Evolutionary conservation across 768 basidiomycete species (phyloP), one percentile per base, ranked within the genome.

Genomic region (Pisolithus sp.): DNA sequence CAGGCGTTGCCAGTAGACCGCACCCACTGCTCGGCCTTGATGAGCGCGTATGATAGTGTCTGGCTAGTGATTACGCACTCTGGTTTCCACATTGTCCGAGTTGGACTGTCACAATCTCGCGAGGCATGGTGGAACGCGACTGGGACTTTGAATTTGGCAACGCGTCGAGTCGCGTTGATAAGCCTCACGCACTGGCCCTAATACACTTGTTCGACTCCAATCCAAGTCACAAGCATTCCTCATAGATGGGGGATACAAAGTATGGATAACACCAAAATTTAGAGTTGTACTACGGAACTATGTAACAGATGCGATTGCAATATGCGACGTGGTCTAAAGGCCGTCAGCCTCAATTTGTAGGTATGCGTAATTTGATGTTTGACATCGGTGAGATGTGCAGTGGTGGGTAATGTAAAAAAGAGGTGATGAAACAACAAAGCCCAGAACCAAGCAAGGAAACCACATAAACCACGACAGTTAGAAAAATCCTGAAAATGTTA

Each of bases 1-100:
- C 17, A 99, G 81, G 42, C 95, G 87, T 62, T 97, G 93, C 96
- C 96, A 99, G 73, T 87, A 99, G 56, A 96, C 93, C 48, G 91
- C 86, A 43, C 93, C 92, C 85, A 97, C 95, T 97, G 51, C 24
- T 43, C 31, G 37, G 53, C 53, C 28, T 36, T 30, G 18, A 36
- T 47, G 46, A 36, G 43, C 8, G 28, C 7, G 15, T 44, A n/a
- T 23, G 30, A 31, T 23, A 18, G 17, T 9, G 30, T 28, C 31
- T n/a, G 21, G n/a, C 15, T 21, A 21, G 49, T 20, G 44, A 44
- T 4, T 41, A 61, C 84, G 65, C 64, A 89, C 91, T 87, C 75
- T 92, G 90, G 68, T 93, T 93, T 58, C 91, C 91, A 51, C 89
- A 92, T 78, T 95, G 92, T 59, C 93, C 93, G 10, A 92, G 81